These are phyloP conservation scores for Kalaharituber pfeilii DNA, from an alignment of 2,329 filamentous ascomycete genomes.

Conservation along the genomic window DNA sequence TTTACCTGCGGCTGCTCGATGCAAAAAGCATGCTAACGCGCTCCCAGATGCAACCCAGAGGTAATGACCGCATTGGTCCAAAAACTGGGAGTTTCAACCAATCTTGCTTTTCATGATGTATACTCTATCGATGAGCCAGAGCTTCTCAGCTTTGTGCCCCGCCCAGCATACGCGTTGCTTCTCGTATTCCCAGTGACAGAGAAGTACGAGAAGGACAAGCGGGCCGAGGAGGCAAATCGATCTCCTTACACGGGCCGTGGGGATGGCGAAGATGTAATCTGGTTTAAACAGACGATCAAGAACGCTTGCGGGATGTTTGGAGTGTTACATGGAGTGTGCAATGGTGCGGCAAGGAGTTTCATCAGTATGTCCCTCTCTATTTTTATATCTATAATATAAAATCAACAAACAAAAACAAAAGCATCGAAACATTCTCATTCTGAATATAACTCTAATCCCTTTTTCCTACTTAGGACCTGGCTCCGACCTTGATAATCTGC, in stretches of 20 bases:
- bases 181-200: slow-evolving; percentile 77
- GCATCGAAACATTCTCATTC: too few species aligned
- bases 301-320: slow-evolving; percentile 90
- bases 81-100: slow-evolving; percentile 63
- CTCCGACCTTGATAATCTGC: slow-evolving; percentile 45
- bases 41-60: slow-evolving; percentile 47
- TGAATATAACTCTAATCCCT: background rate
- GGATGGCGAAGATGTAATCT: slow-evolving; percentile 56
- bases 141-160: slow-evolving; percentile 70
- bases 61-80: slow-evolving; percentile 72
- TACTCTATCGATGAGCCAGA: slow-evolving; percentile 76
- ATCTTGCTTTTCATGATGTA: slow-evolving; percentile 72
- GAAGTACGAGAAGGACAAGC: slow-evolving; percentile 47
- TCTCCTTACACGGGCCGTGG: slow-evolving; percentile 32
- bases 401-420: slow-evolving; percentile 4
- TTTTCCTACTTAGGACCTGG: slow-evolving; percentile 19
- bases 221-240: slow-evolving; percentile 32
- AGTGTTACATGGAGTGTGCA: slow-evolving; percentile 62
- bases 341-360: slow-evolving; percentile 50
- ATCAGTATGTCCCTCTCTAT: slow-evolving; percentile 30
- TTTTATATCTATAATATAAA: slow-evolving; percentile 1
- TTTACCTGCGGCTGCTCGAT: background rate
- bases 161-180: slow-evolving; percentile 71
- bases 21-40: background rate
- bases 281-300: slow-evolving; percentile 89